A percentile compares a stretch with the other conserved stretches of the same genome.
phyloP scores from a whole-genome alignment of 1,139 yeast genomes.

The Saccharomyces hybrid region DNA sequence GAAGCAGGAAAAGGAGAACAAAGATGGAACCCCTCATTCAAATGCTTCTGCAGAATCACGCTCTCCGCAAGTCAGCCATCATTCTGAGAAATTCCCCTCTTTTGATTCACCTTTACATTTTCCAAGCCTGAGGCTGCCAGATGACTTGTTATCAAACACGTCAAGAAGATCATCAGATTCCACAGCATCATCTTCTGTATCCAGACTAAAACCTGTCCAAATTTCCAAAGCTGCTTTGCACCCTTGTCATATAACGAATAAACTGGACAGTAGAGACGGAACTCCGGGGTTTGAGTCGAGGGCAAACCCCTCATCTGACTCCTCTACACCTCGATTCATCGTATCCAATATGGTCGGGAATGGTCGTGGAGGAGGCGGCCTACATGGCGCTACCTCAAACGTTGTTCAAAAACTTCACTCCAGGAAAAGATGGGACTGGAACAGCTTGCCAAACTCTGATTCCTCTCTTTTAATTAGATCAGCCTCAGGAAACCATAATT shows the following conservation, averaged over 20 bases:
- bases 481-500: conserved; percentile 5
- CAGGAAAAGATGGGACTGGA: conserved; percentile 20
- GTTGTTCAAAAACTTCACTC: conserved; percentile 12
- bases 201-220: not conserved
- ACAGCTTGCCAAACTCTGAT: conserved; percentile 14
- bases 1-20: not conserved
- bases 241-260: not conserved
- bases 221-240: not conserved
- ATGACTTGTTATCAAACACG: not conserved
- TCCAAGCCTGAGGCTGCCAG: not conserved
- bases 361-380: not conserved
- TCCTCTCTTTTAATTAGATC: conserved; percentile 5
- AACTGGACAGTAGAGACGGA: not conserved
- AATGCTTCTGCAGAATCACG: not conserved
- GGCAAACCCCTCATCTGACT: not conserved
- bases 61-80: not conserved
- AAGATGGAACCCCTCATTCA: not conserved
- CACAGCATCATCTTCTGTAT: not conserved
- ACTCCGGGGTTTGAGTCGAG: not conserved
- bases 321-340: not conserved
- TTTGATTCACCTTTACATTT: not conserved
- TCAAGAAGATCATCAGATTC: not conserved
- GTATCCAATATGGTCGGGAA: not conserved
- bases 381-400: conserved; percentile 8
- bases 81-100: not conserved